Base-by-base conservation (phyloP, 495 filamentous ascomycete species). In the Aspergillus sclerotioniger region DNA sequence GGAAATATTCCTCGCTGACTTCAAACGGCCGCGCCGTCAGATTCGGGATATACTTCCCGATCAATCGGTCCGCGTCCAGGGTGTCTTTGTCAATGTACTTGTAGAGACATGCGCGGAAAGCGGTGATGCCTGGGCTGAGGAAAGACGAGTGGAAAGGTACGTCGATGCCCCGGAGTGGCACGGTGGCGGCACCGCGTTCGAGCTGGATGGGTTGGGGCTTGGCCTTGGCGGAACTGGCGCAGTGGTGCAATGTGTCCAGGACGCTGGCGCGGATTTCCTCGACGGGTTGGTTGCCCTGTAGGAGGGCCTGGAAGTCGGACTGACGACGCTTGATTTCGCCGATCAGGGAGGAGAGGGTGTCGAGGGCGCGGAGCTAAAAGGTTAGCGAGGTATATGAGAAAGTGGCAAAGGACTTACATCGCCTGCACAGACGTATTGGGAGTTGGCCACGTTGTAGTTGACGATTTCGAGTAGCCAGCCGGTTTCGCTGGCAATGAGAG, bases 41-140 rank as follows among this genome's bases (percentile, higher is more conserved):
- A 44, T 66, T 66, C 3, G 60, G 63, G 28, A 66, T 53, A 35
- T 46, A 66, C 17, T 51, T 56, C 28, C 54, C 54, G 6, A 62
- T 31, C 9, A 66, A 28, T 29, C 57, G 57, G 12, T 62, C 53
- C n/a, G 54, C 46, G 19, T 61, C 20, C 17, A 58, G 32, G 25
- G 45, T 49, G 9, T 45, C 29, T 13, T 49, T 37, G 21, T 47
- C 51, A 28, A 63, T 59, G 16, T 44, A 41, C 17, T 47, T 43
- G 29, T 59, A 15, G 10, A 67, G 57, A 39, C 56, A 59, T 20
- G 53, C 43, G 32, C 64, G 55, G 53, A 53, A 67, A 20, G 50
- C 51, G 10, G 49, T 51, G 17, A 67, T 57, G 21, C 58, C 58
- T n/a, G 39, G 46, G 2, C 52, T 39, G 8, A 54, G 52, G 37